Evolutionary conservation across 805 yeast genomes (phyloP), one percentile per base, ranked within the genome.

Genomic region (Candida montana): DNA sequence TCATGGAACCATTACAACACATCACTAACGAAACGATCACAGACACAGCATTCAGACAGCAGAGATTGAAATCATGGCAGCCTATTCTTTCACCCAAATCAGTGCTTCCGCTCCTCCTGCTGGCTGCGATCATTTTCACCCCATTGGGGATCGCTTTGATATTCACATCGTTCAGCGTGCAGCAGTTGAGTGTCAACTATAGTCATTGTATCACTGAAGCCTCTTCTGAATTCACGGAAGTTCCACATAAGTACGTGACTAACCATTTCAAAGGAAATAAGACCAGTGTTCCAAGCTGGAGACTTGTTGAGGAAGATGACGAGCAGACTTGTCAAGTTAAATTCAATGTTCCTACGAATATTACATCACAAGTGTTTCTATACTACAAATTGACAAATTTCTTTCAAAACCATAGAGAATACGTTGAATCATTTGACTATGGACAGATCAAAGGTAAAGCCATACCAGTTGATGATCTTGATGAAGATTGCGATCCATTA

Each of bases 401-500:
- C 62, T 89, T 73, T 62, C 98, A 93, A 62, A 93, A 93, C 61
- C 99, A 93, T 65, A 77, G 99, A 46, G 86, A 93, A 48, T 93
- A 88, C 58, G 98, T 91, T 27, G 80, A 79, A 46, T 83, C 95
- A 9, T 85, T 74, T 61, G 95, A 89, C 59, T 75, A 83, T 61
- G 70, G 73, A 31, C 99, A 93, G 63, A 59, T 93, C 37, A 77
- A 78, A 46, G 99, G 99, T 2, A 62, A 75, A 23, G 86, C 91
- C 3, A 79, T 83, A 7, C 41, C 72, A 0, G 66, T 67, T 3
- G 71, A 63, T 21, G 73, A 68, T 33, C 60, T 93, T 17, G 70
- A 65, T 45, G 54, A 63, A 32, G 67, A 62, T 46, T 84, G 95
- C 66, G 72, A 75, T 52, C 89, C 90, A n/a, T 61, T 84, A 51